Evolutionary conservation across 768 basidiomycete genomes (phyloP).

Genomic region (Mycena vitilis): DNA sequence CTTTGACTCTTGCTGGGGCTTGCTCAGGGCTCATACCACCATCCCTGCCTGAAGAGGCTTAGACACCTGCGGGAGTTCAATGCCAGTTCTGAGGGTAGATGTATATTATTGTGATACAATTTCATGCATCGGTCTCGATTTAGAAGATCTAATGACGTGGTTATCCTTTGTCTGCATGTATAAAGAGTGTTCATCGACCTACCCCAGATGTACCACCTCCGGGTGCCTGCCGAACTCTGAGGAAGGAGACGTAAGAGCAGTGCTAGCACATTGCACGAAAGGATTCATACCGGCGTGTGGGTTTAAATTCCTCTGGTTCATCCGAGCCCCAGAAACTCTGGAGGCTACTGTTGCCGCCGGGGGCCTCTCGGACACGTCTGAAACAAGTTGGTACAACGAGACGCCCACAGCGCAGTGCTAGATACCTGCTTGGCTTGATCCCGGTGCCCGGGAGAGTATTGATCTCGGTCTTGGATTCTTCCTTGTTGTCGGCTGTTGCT

Average conservation of each 20-base stretch:
- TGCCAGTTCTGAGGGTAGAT: too few relatives aligned
- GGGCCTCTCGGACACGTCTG: conserved; percentile 58
- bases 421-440: conserved; percentile 63
- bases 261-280: background rate
- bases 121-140: background rate
- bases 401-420: background rate
- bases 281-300: conserved; percentile 69
- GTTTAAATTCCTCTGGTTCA: conserved; percentile 65
- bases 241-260: background rate
- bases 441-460: conserved; percentile 38
- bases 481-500: conserved; percentile 27
- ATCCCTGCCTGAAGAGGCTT: too few relatives aligned
- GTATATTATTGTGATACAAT: too few relatives aligned
- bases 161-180: background rate
- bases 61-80: too few relatives aligned
- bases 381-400: background rate
- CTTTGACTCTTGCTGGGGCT: too few relatives aligned
- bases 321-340: conserved; percentile 62
- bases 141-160: conserved; percentile 15
- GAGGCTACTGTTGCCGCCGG: conserved; percentile 58
- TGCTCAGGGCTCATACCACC: too few relatives aligned
- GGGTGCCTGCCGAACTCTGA: conserved; percentile 23
- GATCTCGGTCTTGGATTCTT: conserved; percentile 38
- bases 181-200: background rate
- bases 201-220: conserved; percentile 23